phyloP scores from a whole-genome alignment of 495 filamentous ascomycete species.

The Penicillium coprophilum region DNA sequence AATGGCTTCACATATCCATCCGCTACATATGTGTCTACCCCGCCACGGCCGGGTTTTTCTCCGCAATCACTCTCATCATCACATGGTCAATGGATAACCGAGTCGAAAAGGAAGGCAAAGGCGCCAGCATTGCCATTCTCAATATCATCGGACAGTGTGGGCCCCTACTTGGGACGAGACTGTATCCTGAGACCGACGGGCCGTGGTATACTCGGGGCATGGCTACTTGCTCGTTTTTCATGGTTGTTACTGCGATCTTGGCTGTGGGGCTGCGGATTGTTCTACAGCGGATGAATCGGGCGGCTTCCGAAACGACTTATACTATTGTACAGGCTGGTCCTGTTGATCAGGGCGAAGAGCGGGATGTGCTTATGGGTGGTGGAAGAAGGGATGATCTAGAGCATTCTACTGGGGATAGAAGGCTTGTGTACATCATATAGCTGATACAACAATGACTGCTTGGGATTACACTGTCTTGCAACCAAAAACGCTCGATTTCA shows the following conservation, averaged over 20 bases:
- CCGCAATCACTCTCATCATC: constrained; percentile 60
- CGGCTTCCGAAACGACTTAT: constrained; percentile 26
- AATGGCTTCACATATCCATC: constrained; percentile 33
- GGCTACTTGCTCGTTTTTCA: constrained; percentile 57
- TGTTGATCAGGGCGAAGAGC: constrained; percentile 31
- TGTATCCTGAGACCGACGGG: constrained; percentile 57
- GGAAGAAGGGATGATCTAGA: constrained; percentile 23
- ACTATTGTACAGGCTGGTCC: constrained; percentile 20
- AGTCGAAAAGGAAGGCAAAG: constrained; percentile 52
- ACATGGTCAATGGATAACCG: constrained; percentile 68
- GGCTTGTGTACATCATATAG: constrained; percentile 36
- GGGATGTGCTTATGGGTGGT: constrained; percentile 42
- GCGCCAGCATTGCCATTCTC: constrained; percentile 56
- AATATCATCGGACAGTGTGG: constrained; percentile 64
- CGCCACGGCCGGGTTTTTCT: constrained; percentile 60
- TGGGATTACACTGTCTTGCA: not conserved
- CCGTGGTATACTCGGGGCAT: constrained; percentile 62
- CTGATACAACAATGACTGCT: not conserved
- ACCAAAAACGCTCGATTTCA: no score
- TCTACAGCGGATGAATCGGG: constrained; percentile 44
- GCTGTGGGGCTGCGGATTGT: constrained; percentile 48
- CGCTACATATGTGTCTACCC: constrained; percentile 60
- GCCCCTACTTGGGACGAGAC: constrained; percentile 58
- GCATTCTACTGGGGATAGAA: constrained; percentile 24
- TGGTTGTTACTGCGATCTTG: constrained; percentile 50